phyloP scores from a whole-genome alignment of 352 stramenopile genomes.

The Globisporangium viniferum region DNA sequence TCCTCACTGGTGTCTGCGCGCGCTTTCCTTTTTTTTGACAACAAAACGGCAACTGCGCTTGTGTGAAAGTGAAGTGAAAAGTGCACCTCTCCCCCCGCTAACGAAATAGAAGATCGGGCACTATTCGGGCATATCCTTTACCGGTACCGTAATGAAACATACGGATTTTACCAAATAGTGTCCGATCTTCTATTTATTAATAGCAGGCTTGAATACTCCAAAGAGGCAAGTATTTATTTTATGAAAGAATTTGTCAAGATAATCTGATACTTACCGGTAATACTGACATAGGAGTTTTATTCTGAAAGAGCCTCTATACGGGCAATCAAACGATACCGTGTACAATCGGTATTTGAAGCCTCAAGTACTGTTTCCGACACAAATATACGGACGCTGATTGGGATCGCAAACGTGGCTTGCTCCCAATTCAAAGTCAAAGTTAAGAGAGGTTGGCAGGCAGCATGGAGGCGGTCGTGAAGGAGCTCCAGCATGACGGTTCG shows the following conservation, averaged over 20 bases:
- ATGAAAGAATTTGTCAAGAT: too few relatives aligned
- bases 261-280: too few relatives aligned
- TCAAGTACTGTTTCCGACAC: not conserved
- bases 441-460: not conserved
- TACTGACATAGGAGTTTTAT: too few relatives aligned
- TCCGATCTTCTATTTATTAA: too few relatives aligned
- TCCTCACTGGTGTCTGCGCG: not conserved
- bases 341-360: not conserved
- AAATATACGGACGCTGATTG: not conserved
- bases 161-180: not conserved
- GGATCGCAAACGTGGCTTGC: not conserved
- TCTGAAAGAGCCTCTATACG: too few relatives aligned
- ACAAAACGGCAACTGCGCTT: slow-evolving; percentile 6
- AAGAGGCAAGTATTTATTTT: too few relatives aligned
- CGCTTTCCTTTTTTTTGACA: not conserved
- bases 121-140: too few relatives aligned
- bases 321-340: not conserved
- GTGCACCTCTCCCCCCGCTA: slow-evolving; percentile 3
- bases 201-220: too few relatives aligned
- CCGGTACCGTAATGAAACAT: not conserved
- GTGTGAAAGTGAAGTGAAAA: not conserved
- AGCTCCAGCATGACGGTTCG: slow-evolving; percentile 72
- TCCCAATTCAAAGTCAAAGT: not conserved
- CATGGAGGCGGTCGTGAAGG: slow-evolving; percentile 53
- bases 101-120: not conserved